Conservation (phyloP, 208 protist species). For the Herpetomonas muscarum region DNA sequence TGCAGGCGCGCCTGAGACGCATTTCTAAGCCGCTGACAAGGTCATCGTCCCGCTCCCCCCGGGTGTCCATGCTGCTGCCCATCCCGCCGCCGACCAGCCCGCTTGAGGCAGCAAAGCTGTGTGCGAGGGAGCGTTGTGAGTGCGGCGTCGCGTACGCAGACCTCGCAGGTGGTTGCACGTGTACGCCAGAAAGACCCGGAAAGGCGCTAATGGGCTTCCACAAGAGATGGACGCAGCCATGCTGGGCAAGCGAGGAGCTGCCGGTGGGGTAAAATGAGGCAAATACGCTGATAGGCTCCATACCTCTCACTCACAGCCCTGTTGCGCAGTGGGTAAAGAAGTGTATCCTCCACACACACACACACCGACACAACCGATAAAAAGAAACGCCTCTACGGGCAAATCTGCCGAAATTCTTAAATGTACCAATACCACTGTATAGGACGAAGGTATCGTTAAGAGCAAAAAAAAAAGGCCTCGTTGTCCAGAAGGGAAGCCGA, state of each 20-base stretch:
- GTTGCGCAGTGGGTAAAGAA: background rate
- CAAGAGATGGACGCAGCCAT: slow-evolving; percentile 56
- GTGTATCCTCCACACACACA: background rate
- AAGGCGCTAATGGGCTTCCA: slow-evolving; percentile 72
- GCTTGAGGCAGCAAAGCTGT: background rate
- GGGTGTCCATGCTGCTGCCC: background rate
- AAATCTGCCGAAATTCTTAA: too few species aligned
- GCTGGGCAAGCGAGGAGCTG: slow-evolving; percentile 51
- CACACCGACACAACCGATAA: too few species aligned
- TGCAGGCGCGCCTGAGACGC: slow-evolving; percentile 10
- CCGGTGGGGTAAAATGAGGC: slow-evolving; percentile 21
- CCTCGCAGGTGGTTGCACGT: background rate
- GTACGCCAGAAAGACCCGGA: slow-evolving; percentile 20
- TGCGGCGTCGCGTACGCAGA: background rate
- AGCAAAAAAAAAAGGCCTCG: too few species aligned
- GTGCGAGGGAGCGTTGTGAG: background rate
- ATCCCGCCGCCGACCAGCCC: background rate
- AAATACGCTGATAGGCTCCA: background rate
- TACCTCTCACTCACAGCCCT: background rate
- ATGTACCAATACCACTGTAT: too few species aligned
- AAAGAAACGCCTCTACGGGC: too few species aligned
- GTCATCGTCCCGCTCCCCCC: slow-evolving; percentile 1
- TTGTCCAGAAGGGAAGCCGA: too few species aligned
- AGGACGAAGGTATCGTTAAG: too few species aligned
- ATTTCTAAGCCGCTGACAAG: slow-evolving; percentile 35